These are phyloP conservation scores for Aspergillus steynii DNA, from an alignment of 495 filamentous ascomycete species.

Conservation along the genomic window DNA sequence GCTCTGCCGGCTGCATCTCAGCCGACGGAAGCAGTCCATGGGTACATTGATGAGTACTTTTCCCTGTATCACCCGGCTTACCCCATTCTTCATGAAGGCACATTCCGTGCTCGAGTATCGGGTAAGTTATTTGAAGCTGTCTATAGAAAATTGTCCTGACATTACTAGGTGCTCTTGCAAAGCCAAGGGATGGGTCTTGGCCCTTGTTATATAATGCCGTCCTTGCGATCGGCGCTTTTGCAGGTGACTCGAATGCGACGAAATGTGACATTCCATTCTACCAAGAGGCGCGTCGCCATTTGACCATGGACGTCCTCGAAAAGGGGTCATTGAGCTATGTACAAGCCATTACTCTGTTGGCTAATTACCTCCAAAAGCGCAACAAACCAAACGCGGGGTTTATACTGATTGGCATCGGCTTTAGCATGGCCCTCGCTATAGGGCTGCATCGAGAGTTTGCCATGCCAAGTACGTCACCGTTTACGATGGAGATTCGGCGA, in stretches of 20 bases:
- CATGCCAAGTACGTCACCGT: constrained; percentile 26
- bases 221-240: constrained; percentile 23
- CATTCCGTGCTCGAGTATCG: constrained; percentile 22
- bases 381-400: constrained; percentile 25
- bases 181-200: constrained; percentile 23
- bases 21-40: not conserved
- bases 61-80: constrained; percentile 20
- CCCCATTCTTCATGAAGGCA: constrained; percentile 23
- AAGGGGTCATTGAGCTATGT: constrained; percentile 26
- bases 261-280: constrained; percentile 18
- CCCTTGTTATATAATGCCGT: constrained; percentile 22
- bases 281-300: constrained; percentile 20
- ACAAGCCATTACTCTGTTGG: constrained; percentile 20
- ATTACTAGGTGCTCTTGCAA: constrained; percentile 17
- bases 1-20: constrained; percentile 6
- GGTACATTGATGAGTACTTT: constrained; percentile 23
- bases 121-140: constrained; percentile 3
- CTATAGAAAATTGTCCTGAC: not conserved
- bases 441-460: constrained; percentile 25
- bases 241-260: constrained; percentile 20
- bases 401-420: constrained; percentile 25
- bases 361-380: constrained; percentile 26
- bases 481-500: constrained; percentile 36
- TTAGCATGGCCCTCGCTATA: constrained; percentile 26
- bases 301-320: constrained; percentile 23